These are phyloP conservation scores for Tulasnella sp. DNA, from an alignment of 768 basidiomycete species.

Conservation along the genomic window DNA sequence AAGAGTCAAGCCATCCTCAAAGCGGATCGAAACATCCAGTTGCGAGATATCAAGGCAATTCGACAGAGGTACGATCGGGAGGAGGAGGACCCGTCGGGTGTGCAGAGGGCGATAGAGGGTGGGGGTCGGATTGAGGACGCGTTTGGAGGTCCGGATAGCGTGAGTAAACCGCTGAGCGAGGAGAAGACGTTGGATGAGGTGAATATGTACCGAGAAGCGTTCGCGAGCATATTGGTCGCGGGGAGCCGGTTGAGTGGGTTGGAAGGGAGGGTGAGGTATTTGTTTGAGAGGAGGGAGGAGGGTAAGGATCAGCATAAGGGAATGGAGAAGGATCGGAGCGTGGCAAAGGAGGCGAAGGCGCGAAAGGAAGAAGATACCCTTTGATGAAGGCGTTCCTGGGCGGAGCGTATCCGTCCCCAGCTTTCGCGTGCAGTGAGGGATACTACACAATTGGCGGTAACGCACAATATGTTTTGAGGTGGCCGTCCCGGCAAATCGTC, in stretches of 20 bases:
- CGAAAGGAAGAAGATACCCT: too few species aligned
- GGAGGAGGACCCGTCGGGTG: too few species aligned
- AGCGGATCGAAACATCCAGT: conserved; percentile 1
- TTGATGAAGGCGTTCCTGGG: too few species aligned
- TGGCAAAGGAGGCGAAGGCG: too few species aligned
- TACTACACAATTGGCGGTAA: too few species aligned
- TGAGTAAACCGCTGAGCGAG: neutral
- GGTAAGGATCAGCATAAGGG: neutral
- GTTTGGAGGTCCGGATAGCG: neutral
- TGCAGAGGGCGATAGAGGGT: neutral
- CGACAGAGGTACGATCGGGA: too few species aligned
- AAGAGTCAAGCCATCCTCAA: neutral
- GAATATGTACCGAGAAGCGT: conserved; percentile 15
- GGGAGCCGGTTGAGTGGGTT: conserved; percentile 17
- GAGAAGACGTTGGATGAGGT: conserved; percentile 15
- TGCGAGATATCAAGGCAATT: neutral
- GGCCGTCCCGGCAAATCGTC: too few species aligned
- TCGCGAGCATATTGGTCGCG: conserved; percentile 14
- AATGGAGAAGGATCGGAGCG: too few species aligned
- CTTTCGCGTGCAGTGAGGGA: too few species aligned
- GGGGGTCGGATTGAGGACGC: neutral
- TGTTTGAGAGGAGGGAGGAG: conserved; percentile 5
- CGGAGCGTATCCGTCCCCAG: too few species aligned
- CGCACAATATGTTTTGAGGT: too few species aligned
- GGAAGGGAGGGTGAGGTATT: conserved; percentile 12